A percentile compares a stretch with the other conserved stretches of the same genome.
phyloP scores from a whole-genome alignment of 2,329 filamentous ascomycete genomes.

The Moelleriella libera region DNA sequence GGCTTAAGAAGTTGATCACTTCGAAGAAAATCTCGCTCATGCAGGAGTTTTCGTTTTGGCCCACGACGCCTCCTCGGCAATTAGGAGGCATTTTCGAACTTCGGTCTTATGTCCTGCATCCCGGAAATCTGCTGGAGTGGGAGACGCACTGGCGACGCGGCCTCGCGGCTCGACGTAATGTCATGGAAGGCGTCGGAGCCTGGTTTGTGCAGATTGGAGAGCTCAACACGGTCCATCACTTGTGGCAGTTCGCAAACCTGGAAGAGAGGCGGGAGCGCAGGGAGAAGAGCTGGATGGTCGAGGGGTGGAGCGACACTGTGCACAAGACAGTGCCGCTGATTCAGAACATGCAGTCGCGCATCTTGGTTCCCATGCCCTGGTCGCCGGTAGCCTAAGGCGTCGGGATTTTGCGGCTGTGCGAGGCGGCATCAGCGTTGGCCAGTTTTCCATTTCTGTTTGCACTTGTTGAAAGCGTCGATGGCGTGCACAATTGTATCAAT shows the following conservation, averaged over 20 bases:
- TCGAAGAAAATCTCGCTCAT: slow-evolving; percentile 83
- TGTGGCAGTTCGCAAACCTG: slow-evolving; percentile 97
- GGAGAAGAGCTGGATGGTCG: slow-evolving; percentile 88
- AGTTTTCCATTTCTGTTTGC: too few relatives aligned
- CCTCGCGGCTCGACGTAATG: slow-evolving; percentile 77
- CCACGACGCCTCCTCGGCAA: slow-evolving; percentile 77
- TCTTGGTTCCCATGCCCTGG: slow-evolving; percentile 92
- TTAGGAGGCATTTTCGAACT: slow-evolving; percentile 92
- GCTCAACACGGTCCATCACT: slow-evolving; percentile 91
- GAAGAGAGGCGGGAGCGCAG: slow-evolving; percentile 83
- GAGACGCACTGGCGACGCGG: slow-evolving; percentile 96
- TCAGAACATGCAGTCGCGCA: slow-evolving; percentile 87
- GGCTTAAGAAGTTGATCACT: slow-evolving; percentile 74
- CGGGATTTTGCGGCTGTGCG: too few relatives aligned
- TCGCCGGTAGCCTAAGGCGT: slow-evolving; percentile 65
- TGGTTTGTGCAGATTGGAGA: slow-evolving; percentile 99
- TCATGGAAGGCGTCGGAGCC: slow-evolving; percentile 96
- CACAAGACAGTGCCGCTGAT: slow-evolving; percentile 98
- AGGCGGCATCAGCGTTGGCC: neutral
- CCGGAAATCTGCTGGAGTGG: slow-evolving; percentile 94
- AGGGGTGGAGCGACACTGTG: slow-evolving; percentile 94
- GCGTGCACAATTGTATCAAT: too few relatives aligned
- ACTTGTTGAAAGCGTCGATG: too few relatives aligned
- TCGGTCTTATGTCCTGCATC: slow-evolving; percentile 89
- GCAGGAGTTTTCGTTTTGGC: slow-evolving; percentile 99